These are phyloP conservation scores for Aurantiochytrium sp. DNA, from an alignment of 108 stramenopile genomes.

Conservation along the genomic window DNA sequence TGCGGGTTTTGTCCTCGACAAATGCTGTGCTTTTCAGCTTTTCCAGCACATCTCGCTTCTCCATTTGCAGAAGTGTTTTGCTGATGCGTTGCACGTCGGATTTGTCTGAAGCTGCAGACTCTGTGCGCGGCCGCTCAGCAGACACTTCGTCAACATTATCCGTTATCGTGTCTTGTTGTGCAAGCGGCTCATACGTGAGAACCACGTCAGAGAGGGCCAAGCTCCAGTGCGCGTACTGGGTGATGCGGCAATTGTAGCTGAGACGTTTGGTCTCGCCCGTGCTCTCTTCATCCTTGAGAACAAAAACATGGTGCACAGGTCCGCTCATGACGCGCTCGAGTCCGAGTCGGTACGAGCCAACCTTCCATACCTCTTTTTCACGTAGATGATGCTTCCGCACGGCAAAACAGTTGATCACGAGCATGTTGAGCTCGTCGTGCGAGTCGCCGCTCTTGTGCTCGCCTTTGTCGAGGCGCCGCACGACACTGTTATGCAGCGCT, in stretches of 20 bases:
- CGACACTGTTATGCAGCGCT: not conserved
- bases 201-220: not conserved
- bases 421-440: not conserved
- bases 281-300: not conserved
- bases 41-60: not conserved
- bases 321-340: not conserved
- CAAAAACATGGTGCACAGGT: not conserved
- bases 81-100: not conserved
- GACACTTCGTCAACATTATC: not conserved
- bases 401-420: not conserved
- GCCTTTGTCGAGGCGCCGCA: not conserved
- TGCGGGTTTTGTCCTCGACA: not conserved
- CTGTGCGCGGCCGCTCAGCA: not conserved
- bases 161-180: not conserved
- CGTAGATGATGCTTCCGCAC: not conserved
- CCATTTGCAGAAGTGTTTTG: not conserved
- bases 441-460: not conserved
- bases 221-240: slow-evolving; percentile 2
- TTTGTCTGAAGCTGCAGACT: not conserved
- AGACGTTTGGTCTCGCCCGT: not conserved
- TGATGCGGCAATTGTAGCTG: slow-evolving; percentile 11
- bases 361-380: slow-evolving; percentile 4
- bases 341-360: not conserved
- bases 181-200: not conserved
- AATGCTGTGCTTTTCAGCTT: not conserved